These are phyloP conservation scores for Neobulgaria alba DNA, from an alignment of 2,329 filamentous ascomycete genomes.

Conservation along the genomic window DNA sequence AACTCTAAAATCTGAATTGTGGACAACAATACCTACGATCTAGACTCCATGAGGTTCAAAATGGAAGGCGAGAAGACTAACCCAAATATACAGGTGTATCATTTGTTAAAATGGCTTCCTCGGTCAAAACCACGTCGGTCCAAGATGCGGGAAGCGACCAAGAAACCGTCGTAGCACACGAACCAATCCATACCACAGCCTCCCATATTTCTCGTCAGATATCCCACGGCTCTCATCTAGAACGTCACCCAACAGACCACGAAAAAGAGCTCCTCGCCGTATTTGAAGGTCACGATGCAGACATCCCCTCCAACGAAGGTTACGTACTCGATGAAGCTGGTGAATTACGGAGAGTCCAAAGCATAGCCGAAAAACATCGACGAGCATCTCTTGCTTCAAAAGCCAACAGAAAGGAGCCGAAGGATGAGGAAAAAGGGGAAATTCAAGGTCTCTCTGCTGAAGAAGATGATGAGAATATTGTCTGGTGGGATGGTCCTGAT, in stretches of 20 bases:
- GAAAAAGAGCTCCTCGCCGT: slow-evolving; percentile 12
- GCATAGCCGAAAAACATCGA: slow-evolving; percentile 24
- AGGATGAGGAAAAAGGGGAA: neutral
- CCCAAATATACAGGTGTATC: too few species aligned
- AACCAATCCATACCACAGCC: neutral
- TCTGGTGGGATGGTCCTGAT: slow-evolving; percentile 20
- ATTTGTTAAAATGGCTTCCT: too few species aligned
- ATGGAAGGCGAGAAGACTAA: too few species aligned
- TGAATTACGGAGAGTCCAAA: slow-evolving; percentile 32
- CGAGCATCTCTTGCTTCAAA: slow-evolving; percentile 2
- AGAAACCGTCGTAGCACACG: neutral
- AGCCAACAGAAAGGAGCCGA: neutral
- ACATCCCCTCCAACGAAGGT: slow-evolving; percentile 39
- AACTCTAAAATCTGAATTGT: too few species aligned
- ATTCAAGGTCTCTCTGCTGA: neutral
- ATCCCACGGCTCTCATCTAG: too few species aligned
- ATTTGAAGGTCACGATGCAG: slow-evolving; percentile 29
- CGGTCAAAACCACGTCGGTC: too few species aligned
- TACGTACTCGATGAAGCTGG: slow-evolving; percentile 35
- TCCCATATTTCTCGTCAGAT: too few species aligned
- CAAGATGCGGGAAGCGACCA: too few species aligned
- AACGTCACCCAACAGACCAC: slow-evolving; percentile 4
- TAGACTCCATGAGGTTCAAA: too few species aligned
- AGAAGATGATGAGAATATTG: slow-evolving; percentile 16
- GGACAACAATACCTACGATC: too few species aligned